These are phyloP conservation scores for Coccomyxa sp. DNA, from an alignment of 139 green algal genomes.

Conservation along the genomic window DNA sequence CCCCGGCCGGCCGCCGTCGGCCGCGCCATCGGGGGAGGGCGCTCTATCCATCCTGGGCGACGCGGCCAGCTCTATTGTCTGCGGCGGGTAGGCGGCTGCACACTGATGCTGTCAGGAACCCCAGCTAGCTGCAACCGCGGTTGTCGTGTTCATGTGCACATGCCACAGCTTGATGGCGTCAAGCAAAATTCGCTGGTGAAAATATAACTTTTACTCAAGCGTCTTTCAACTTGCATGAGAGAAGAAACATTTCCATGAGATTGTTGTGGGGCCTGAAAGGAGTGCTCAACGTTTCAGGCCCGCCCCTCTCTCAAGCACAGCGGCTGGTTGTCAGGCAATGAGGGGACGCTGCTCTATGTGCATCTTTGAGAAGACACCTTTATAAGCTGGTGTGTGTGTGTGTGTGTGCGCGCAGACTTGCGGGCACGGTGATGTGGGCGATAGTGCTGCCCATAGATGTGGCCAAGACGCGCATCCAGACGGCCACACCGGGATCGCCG, in stretches of 20 bases:
- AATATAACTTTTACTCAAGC: too few relatives aligned
- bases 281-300: neutral
- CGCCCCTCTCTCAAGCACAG: neutral
- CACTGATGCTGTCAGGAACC: constrained; percentile 17
- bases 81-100: constrained; percentile 56
- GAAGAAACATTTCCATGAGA: neutral
- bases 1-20: constrained; percentile 16
- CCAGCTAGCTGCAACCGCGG: neutral
- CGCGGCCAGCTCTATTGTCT: constrained; percentile 47
- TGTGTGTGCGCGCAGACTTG: neutral
- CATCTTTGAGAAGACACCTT: too few relatives aligned
- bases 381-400: neutral
- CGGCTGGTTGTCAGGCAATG: too few relatives aligned
- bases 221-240: neutral
- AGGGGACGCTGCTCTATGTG: too few relatives aligned
- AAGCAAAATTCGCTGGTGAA: neutral
- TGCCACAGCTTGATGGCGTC: neutral
- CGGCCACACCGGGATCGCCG: constrained; percentile 43
- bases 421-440: neutral
- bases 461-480: constrained; percentile 78
- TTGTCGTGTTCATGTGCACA: too few relatives aligned
- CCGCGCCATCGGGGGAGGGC: neutral
- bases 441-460: constrained; percentile 71
- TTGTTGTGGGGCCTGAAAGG: neutral
- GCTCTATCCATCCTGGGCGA: constrained; percentile 26